Evolutionary conservation across 257 asterid species (phyloP).

Genomic region (Capsicum rhomboideum): DNA sequence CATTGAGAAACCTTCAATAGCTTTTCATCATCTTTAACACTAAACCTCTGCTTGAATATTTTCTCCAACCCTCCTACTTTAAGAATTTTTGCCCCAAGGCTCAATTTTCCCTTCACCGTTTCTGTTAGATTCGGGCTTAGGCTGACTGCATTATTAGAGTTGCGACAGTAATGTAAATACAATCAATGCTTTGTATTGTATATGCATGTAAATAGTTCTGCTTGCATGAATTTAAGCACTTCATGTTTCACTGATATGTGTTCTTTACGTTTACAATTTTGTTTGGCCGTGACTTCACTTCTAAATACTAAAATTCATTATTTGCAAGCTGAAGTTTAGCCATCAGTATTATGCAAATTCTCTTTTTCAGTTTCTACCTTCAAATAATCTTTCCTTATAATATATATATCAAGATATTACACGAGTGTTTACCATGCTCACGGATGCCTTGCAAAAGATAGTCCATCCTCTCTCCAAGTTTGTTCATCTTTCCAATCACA

Average conservation of each 20-base stretch:
- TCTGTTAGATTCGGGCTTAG: conserved; percentile 35
- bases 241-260: background rate
- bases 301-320: background rate
- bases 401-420: background rate
- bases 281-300: background rate
- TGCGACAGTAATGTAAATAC: background rate
- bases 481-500: background rate
- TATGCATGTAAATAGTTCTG: background rate
- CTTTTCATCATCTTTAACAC: conserved; percentile 1
- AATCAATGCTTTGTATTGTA: background rate
- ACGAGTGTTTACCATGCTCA: conserved; percentile 23
- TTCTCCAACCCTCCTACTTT: conserved; percentile 17
- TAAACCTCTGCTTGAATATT: conserved; percentile 3
- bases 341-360: background rate
- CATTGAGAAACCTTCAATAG: conserved; percentile 10
- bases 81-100: conserved; percentile 26
- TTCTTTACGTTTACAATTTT: background rate
- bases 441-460: conserved; percentile 33
- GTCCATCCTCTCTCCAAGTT: conserved; percentile 19
- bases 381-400: background rate
- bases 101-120: conserved; percentile 38
- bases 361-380: background rate
- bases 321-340: background rate
- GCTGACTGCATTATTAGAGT: conserved; percentile 19
- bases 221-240: background rate